A percentile compares a stretch with the other conserved stretches of the same genome.
Evolutionary conservation across 2,329 filamentous ascomycete species (phyloP).

Genomic region (Fusarium sp.): DNA sequence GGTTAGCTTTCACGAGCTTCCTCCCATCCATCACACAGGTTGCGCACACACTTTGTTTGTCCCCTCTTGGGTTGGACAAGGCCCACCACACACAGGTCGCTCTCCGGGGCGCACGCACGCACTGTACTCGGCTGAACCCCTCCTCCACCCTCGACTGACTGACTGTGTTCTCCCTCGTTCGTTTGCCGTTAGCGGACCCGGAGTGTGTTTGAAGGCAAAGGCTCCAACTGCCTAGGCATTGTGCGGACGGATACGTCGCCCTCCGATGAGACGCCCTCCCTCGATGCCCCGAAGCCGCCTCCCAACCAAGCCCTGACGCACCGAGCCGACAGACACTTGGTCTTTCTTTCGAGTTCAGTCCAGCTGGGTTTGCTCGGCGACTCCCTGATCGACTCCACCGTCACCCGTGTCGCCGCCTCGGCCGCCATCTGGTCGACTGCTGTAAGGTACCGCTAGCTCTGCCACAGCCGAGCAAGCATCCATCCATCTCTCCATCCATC

Average conservation of each 20-base stretch:
- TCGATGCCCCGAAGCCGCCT: not conserved
- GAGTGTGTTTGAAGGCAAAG: constrained; percentile 12
- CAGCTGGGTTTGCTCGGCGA: constrained; percentile 25
- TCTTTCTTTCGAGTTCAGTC: constrained; percentile 2
- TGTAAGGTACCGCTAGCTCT: constrained; percentile 37
- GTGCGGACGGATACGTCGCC: constrained; percentile 2
- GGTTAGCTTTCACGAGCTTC: constrained; percentile 29
- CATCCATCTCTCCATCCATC: not conserved
- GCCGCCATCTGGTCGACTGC: constrained; percentile 32
- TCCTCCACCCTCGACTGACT: constrained; percentile 9
- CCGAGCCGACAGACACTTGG: not conserved
- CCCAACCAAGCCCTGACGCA: not conserved
- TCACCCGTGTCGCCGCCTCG: constrained; percentile 21
- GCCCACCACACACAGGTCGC: constrained; percentile 13
- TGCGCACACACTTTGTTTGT: constrained; percentile 10
- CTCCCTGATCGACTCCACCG: constrained; percentile 33
- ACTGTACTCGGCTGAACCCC: constrained; percentile 24
- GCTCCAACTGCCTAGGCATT: not conserved
- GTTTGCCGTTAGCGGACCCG: constrained; percentile 19
- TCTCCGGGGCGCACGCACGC: constrained; percentile 10
- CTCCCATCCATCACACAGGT: constrained; percentile 13
- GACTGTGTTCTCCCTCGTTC: constrained; percentile 1
- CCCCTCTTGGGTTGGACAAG: constrained; percentile 11
- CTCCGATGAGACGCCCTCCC: not conserved
- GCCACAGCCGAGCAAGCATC: constrained; percentile 13